Percentiles rank a stretch among this genome's conserved stretches.
phyloP scores from a whole-genome alignment of 2,329 filamentous ascomycete genomes.

The Dendryphion nanum region DNA sequence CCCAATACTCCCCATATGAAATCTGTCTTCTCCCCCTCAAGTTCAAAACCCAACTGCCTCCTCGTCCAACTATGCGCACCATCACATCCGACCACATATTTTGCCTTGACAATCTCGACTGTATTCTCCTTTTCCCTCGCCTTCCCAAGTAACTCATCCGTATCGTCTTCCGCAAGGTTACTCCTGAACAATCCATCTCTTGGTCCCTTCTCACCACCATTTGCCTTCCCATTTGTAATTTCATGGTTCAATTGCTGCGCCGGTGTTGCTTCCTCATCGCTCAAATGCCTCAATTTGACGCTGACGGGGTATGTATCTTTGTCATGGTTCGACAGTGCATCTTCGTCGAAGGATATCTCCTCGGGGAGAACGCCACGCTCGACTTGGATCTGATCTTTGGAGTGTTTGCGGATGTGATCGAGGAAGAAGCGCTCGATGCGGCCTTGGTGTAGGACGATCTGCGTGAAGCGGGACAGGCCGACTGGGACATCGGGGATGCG shows the following conservation, averaged over 20 bases:
- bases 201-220: conserved; percentile 30
- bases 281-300: conserved; percentile 57
- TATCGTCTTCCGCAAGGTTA: conserved; percentile 58
- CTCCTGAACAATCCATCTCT: conserved; percentile 62
- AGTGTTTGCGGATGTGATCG: conserved; percentile 58
- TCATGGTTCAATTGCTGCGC: conserved; percentile 32
- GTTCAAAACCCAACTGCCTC: conserved; percentile 55
- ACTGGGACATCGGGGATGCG: conserved; percentile 63
- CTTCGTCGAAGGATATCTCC: conserved; percentile 54
- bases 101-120: conserved; percentile 51
- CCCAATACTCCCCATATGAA: conserved; percentile 54
- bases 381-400: conserved; percentile 50
- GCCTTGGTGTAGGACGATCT: conserved; percentile 69
- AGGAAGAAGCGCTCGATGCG: conserved; percentile 67
- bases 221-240: no score
- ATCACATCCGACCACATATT: conserved; percentile 68
- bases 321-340: conserved; percentile 47
- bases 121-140: conserved; percentile 36
- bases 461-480: conserved; percentile 61
- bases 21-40: conserved; percentile 57
- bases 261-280: conserved; percentile 58
- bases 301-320: conserved; percentile 57
- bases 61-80: conserved; percentile 68
- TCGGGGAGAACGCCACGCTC: conserved; percentile 62
- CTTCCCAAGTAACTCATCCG: conserved; percentile 50